Conservation (phyloP, 2,329 filamentous ascomycete genomes). For the Claviceps cyperi region DNA sequence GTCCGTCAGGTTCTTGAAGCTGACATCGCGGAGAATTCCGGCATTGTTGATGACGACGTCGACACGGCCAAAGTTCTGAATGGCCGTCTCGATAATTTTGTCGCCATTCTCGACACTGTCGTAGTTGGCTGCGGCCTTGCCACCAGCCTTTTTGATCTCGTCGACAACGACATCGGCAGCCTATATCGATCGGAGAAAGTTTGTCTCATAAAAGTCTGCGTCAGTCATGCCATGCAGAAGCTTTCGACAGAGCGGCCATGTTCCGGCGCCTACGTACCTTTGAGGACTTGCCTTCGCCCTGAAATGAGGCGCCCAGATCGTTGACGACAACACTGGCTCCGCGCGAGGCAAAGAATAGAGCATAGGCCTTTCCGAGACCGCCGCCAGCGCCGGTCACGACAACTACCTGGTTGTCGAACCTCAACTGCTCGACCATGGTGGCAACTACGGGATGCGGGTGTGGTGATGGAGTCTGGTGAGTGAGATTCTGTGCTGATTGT, state of each 20-base stretch:
- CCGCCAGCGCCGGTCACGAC: conserved; percentile 72
- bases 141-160: conserved; percentile 74
- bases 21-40: conserved; percentile 84
- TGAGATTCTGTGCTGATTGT: background rate
- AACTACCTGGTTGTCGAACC: conserved; percentile 74
- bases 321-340: conserved; percentile 95
- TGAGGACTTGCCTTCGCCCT: conserved; percentile 75
- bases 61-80: conserved; percentile 69
- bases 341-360: conserved; percentile 79
- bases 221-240: background rate
- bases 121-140: conserved; percentile 96
- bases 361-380: conserved; percentile 68
- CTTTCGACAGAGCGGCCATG: background rate
- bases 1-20: conserved; percentile 98
- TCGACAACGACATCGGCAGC: conserved; percentile 71
- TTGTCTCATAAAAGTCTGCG: background rate
- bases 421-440: conserved; percentile 52
- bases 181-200: conserved; percentile 25
- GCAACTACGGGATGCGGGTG: conserved; percentile 8
- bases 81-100: conserved; percentile 80
- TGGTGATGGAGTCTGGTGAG: background rate
- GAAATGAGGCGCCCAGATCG: conserved; percentile 84
- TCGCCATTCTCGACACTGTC: conserved; percentile 89
- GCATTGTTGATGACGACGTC: conserved; percentile 97
- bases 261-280: conserved; percentile 42